A percentile compares a stretch with the other conserved stretches of the same genome.
Evolutionary conservation across 2,329 filamentous ascomycete species (phyloP).

Genomic region (Trichoderma aggressivum): DNA sequence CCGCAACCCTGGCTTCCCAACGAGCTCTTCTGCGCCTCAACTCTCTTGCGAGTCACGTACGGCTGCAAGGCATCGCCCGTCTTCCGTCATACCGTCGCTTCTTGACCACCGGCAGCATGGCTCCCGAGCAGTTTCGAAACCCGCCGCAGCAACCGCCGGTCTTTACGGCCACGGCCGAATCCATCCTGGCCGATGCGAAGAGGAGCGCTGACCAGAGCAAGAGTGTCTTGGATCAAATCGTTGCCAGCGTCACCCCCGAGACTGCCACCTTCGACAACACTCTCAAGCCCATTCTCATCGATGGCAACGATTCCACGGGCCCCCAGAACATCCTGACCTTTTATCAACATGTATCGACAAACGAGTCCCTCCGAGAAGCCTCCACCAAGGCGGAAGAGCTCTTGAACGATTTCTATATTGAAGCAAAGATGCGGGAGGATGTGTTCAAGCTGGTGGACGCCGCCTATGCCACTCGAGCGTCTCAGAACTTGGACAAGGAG

Average conservation of each 20-base stretch:
- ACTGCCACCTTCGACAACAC: constrained; percentile 55
- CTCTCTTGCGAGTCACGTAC: constrained; percentile 55
- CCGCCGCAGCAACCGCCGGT: constrained; percentile 75
- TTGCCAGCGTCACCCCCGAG: constrained; percentile 54
- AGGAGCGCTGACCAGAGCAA: constrained; percentile 61
- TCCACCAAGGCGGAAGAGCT: constrained; percentile 73
- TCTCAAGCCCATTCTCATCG: constrained; percentile 64
- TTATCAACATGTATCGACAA: constrained; percentile 73
- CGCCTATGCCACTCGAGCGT: constrained; percentile 50
- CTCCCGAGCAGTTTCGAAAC: constrained; percentile 62
- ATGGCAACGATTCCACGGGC: constrained; percentile 63
- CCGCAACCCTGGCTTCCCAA: constrained; percentile 65
- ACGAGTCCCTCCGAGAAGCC: constrained; percentile 67
- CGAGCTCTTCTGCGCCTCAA: constrained; percentile 57
- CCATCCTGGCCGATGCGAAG: constrained; percentile 65
- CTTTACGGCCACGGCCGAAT: constrained; percentile 71
- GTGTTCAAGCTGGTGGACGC: constrained; percentile 66
- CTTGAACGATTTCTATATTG: constrained; percentile 73
- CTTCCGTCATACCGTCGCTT: constrained; percentile 31
- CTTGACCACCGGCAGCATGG: constrained; percentile 58
- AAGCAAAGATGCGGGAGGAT: constrained; percentile 78
- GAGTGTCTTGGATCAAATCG: constrained; percentile 63
- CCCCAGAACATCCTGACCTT: constrained; percentile 68
- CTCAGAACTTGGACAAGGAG: constrained; percentile 61
- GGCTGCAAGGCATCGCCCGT: constrained; percentile 35